Evolutionary conservation across 345 rosid genomes (phyloP).

Genomic region (Raphanus raphanistrum): DNA sequence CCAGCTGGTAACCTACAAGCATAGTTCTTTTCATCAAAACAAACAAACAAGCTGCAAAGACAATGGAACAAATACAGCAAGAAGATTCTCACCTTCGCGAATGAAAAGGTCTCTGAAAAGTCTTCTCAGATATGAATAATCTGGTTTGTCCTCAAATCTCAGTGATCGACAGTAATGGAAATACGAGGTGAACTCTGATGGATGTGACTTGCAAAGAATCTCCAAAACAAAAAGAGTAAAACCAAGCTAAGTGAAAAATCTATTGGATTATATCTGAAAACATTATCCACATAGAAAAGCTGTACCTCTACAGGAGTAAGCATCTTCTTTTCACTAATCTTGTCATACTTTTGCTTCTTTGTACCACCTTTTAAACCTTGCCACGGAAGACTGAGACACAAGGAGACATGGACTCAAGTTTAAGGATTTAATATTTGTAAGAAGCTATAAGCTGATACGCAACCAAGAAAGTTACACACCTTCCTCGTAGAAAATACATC

Average conservation of each 20-base stretch:
- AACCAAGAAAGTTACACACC: slow-evolving; percentile 44
- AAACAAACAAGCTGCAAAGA: neutral
- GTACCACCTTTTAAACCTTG: slow-evolving; percentile 96
- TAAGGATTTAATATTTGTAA: neutral
- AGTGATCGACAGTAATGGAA: slow-evolving; percentile 93
- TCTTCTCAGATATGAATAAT: slow-evolving; percentile 90
- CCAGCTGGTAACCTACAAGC: slow-evolving; percentile 78
- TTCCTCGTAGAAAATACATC: slow-evolving; percentile 96
- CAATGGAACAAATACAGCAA: neutral
- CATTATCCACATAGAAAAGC: neutral
- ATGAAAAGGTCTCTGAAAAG: slow-evolving; percentile 92
- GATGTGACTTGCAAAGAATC: slow-evolving; percentile 88
- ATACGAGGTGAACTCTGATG: slow-evolving; percentile 90
- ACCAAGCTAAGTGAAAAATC: neutral
- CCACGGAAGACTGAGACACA: slow-evolving; percentile 84
- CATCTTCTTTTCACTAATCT: slow-evolving; percentile 94
- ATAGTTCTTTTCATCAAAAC: slow-evolving; percentile 25
- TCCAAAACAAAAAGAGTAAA: slow-evolving; percentile 20
- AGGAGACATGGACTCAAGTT: neutral
- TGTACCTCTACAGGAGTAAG: slow-evolving; percentile 89
- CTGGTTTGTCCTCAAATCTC: slow-evolving; percentile 97
- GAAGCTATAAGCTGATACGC: neutral
- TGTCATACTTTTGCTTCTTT: slow-evolving; percentile 97
- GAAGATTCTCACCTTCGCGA: slow-evolving; percentile 63
- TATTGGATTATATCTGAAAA: neutral